phyloP scores from a whole-genome alignment of 495 filamentous ascomycete genomes.

The Talaromyces wortmannii region DNA sequence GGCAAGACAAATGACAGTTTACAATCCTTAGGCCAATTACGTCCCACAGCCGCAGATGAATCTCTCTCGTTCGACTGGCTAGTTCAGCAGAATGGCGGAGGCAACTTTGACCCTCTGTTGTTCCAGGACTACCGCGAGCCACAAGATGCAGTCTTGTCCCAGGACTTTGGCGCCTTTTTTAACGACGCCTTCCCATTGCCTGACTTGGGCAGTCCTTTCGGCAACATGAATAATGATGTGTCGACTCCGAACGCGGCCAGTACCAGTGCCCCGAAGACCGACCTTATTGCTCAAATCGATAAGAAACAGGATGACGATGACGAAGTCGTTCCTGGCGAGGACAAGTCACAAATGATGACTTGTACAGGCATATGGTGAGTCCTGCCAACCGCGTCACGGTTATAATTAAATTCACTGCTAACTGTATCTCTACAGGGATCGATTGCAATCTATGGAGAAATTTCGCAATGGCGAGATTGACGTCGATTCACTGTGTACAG shows the following conservation, averaged over 20 bases:
- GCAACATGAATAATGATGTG: constrained; percentile 42
- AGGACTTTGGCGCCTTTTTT: constrained; percentile 73
- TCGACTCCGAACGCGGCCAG: constrained; percentile 16
- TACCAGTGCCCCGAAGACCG: constrained; percentile 42
- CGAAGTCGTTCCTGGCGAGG: constrained; percentile 59
- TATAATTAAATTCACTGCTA: constrained; percentile 7
- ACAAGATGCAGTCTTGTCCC: constrained; percentile 64
- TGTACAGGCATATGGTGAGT: constrained; percentile 93
- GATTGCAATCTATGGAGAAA: constrained; percentile 77
- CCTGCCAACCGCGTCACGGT: background rate
- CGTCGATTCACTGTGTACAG: constrained; percentile 84
- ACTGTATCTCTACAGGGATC: constrained; percentile 60
- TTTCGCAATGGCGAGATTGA: constrained; percentile 86
- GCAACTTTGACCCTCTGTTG: constrained; percentile 83
- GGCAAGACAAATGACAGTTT: constrained; percentile 23
- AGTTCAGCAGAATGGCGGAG: constrained; percentile 68
- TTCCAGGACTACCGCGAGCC: constrained; percentile 93
- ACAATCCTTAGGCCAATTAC: constrained; percentile 14
- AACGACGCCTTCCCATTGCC: constrained; percentile 77
- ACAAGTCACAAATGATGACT: constrained; percentile 59
- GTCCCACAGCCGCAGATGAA: constrained; percentile 16
- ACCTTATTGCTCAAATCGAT: constrained; percentile 69
- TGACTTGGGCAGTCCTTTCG: constrained; percentile 71
- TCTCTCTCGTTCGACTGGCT: constrained; percentile 62
- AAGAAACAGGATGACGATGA: constrained; percentile 58